Conservation (phyloP, 2,329 filamentous ascomycete genomes). For the Exophiala sideris region DNA sequence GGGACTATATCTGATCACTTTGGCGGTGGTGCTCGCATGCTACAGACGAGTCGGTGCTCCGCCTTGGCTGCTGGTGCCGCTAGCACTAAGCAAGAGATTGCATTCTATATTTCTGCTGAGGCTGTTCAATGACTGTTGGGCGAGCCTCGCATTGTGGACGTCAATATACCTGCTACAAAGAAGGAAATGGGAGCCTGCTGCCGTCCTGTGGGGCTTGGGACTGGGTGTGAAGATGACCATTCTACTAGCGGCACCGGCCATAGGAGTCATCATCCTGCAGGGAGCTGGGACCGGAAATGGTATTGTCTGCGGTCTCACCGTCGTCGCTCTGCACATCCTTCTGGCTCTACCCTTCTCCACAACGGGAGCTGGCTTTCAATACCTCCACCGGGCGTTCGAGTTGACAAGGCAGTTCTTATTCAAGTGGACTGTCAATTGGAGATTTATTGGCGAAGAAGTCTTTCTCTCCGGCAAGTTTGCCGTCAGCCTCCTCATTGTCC, state of each 20-base stretch:
- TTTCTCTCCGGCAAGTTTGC: constrained; percentile 75
- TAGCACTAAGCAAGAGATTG: constrained; percentile 84
- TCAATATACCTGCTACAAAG: constrained; percentile 77
- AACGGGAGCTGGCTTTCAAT: constrained; percentile 48
- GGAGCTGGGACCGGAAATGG: constrained; percentile 64
- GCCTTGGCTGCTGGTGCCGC: constrained; percentile 79
- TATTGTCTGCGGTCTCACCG: constrained; percentile 66
- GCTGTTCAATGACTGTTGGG: constrained; percentile 94
- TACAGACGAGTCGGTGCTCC: constrained; percentile 60
- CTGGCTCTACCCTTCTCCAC: constrained; percentile 26
- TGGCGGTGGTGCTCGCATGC: constrained; percentile 75
- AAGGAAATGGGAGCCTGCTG: constrained; percentile 69
- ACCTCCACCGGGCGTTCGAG: constrained; percentile 82
- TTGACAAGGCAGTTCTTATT: constrained; percentile 87
- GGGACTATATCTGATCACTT: constrained; percentile 69
- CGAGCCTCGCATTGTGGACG: constrained; percentile 75
- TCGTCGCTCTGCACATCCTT: constrained; percentile 71
- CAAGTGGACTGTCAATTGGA: constrained; percentile 99
- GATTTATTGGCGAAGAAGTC: constrained; percentile 78
- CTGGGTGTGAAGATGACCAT: constrained; percentile 95
- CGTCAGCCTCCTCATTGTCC: constrained; percentile 60
- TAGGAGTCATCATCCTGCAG: constrained; percentile 73
- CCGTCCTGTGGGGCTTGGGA: constrained; percentile 70
- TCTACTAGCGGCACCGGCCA: constrained; percentile 74
- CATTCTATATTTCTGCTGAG: constrained; percentile 92